phyloP scores from a whole-genome alignment of 768 basidiomycete species.

The Boletus edulis region DNA sequence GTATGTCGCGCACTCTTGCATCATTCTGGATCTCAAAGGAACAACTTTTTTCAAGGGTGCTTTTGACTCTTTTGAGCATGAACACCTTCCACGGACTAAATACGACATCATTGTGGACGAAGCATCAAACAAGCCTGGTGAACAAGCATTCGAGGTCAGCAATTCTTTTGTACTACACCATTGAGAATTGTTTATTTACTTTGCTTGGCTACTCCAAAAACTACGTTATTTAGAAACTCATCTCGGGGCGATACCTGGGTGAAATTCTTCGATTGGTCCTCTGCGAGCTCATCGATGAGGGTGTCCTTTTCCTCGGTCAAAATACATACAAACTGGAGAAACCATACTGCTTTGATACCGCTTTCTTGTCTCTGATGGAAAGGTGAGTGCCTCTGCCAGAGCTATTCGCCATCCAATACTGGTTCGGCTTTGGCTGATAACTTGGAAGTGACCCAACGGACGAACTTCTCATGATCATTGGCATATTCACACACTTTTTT shows the following conservation, averaged over 20 bases:
- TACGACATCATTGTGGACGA: conserved; percentile 93
- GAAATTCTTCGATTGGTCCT: conserved; percentile 95
- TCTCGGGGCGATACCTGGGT: conserved; percentile 93
- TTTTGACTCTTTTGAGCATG: conserved; percentile 94
- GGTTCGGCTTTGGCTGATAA: background rate
- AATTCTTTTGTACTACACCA: background rate
- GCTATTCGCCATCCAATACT: background rate
- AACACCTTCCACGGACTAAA: conserved; percentile 92
- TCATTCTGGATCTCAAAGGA: background rate
- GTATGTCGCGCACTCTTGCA: conserved; percentile 37
- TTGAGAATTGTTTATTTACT: background rate
- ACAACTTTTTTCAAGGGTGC: conserved; percentile 61
- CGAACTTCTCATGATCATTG: conserved; percentile 94
- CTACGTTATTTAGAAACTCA: conserved; percentile 67
- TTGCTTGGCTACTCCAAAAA: background rate
- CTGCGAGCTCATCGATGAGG: conserved; percentile 94
- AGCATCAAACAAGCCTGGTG: conserved; percentile 92
- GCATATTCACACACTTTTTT: conserved; percentile 97
- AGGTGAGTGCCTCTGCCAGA: conserved; percentile 45
- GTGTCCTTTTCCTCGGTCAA: conserved; percentile 96
- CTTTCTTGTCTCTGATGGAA: conserved; percentile 96
- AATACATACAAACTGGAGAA: conserved; percentile 98
- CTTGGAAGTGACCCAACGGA: conserved; percentile 84
- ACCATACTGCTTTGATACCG: conserved; percentile 91
- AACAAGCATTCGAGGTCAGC: conserved; percentile 87